Evolutionary conservation across 768 basidiomycete species (phyloP).

Genomic region (Boletus bicolor): DNA sequence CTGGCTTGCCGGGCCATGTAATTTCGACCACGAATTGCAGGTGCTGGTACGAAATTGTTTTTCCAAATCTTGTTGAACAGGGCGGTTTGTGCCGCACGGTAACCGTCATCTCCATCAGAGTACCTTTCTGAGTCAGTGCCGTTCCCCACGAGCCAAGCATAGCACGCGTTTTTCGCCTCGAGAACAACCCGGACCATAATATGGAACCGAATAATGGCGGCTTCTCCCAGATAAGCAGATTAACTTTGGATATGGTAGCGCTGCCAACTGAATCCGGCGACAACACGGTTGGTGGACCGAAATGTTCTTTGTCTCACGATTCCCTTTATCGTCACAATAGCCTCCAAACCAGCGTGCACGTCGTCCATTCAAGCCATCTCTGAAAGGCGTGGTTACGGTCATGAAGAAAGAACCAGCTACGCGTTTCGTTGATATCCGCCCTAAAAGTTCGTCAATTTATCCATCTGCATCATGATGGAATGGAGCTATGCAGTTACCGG

Average conservation of each 20-base stretch:
- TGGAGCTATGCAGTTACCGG: not conserved
- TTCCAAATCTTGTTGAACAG: conserved; percentile 2
- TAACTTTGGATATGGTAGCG: no score
- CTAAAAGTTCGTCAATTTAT: not conserved
- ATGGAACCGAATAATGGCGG: not conserved
- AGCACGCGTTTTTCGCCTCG: not conserved
- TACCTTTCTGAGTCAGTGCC: not conserved
- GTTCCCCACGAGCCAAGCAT: not conserved
- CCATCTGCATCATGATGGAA: not conserved
- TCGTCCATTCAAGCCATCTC: no score
- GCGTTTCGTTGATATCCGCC: not conserved
- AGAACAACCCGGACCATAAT: not conserved
- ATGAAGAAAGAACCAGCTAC: no score
- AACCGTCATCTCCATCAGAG: conserved; percentile 21
- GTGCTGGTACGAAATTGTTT: no score
- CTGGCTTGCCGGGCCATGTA: not conserved
- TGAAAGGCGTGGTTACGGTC: not conserved
- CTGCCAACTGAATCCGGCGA: no score
- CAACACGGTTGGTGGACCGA: no score
- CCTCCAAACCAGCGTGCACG: not conserved
- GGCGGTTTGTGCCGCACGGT: conserved; percentile 10
- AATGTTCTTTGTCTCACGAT: not conserved
- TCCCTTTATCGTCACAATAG: not conserved
- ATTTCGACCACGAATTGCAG: not conserved
- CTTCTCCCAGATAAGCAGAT: no score